Evolutionary conservation across 78 protist genomes (phyloP), one percentile per base, ranked within the genome.

Genomic region (Creolimax fragrantissima): DNA sequence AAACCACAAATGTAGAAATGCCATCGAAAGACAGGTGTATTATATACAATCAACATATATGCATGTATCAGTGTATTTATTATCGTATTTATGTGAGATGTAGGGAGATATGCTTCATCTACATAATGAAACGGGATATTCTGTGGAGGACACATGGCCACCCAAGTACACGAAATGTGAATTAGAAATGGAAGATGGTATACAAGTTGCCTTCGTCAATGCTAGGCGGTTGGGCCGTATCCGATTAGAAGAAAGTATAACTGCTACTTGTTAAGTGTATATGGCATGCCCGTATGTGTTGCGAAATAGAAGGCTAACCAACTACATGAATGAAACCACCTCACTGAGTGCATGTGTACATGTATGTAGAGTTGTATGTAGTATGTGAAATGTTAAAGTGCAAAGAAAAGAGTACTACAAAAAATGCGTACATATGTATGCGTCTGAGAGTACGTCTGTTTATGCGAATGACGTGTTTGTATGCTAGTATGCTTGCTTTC

Each of bases 131-230:
- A 32, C 45, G 74, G 43, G 5, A 35, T 24, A 86, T 37, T n/a
- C 32, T 43, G 90, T 37, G 2, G 45, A 6, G 7, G 45, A 5
- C 41, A 41, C 91, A 89, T 89, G 91, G 91, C 91, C 91, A 7
- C 91, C 91, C n/a, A 3, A 24, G 83, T 4, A 11, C 91, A 35
- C 84, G 41, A 89, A 89, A 32, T 45, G 81, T 24, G 2, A 5
- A 3, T 2, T 89, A 3, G 3, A 5, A 43, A 5, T 45, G 81
- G 67, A 42, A 2, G 83, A 89, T 42, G 84, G 35, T 7, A 45
- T 3, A 32, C 43, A 44, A 32, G 39, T 89, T 35, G 81, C 91
- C n/a, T 89, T 89, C 67, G 41, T 39, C n/a, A 45, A 89, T 67
- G 35, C 91, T 3, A 42, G 91, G 2, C 74, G 91, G 3, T 43